These are phyloP conservation scores for Neolentinus lepideus DNA, from an alignment of 1,284 basidiomycete genomes.

Conservation along the genomic window DNA sequence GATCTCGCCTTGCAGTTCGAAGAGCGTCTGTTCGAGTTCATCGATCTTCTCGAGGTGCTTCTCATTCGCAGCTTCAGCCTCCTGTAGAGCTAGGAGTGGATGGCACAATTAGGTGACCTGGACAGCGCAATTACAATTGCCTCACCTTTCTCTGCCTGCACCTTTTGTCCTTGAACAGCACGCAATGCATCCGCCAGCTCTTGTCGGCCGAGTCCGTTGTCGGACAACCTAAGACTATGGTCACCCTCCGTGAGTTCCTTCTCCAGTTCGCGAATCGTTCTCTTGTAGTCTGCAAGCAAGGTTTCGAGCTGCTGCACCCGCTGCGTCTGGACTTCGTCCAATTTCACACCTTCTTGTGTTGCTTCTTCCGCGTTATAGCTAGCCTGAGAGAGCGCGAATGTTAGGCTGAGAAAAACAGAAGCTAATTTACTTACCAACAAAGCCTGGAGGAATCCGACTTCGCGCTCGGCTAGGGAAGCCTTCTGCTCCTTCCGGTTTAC, in stretches of 20 bases:
- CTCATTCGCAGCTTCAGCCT: constrained; percentile 26
- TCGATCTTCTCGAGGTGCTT: constrained; percentile 48
- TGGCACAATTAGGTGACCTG: background rate
- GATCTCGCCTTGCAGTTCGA: constrained; percentile 68
- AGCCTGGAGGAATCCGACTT: constrained; percentile 55
- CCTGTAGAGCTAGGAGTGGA: constrained; percentile 33
- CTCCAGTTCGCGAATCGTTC: constrained; percentile 34
- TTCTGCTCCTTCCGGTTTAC: constrained; percentile 38
- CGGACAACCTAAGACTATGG: constrained; percentile 20
- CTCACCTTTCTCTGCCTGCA: constrained; percentile 39
- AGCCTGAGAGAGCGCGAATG: constrained; percentile 28
- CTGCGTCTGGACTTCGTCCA: constrained; percentile 30
- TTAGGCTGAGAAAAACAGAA: background rate
- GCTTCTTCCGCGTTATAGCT: constrained; percentile 54
- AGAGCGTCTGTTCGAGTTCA: constrained; percentile 61
- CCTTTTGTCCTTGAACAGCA: constrained; percentile 28
- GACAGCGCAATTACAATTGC: constrained; percentile 7
- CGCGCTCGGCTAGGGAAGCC: constrained; percentile 42
- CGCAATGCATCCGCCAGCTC: constrained; percentile 36
- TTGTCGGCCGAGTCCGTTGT: constrained; percentile 22
- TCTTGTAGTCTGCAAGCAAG: constrained; percentile 49
- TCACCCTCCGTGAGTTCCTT: constrained; percentile 35
- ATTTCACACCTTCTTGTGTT: constrained; percentile 17
- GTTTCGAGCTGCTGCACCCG: constrained; percentile 52
- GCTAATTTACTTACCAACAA: constrained; percentile 41